Evolutionary conservation across 1,139 yeast genomes (phyloP), one percentile per base, ranked within the genome.

Genomic region (Blastobotrys arbuscula): DNA sequence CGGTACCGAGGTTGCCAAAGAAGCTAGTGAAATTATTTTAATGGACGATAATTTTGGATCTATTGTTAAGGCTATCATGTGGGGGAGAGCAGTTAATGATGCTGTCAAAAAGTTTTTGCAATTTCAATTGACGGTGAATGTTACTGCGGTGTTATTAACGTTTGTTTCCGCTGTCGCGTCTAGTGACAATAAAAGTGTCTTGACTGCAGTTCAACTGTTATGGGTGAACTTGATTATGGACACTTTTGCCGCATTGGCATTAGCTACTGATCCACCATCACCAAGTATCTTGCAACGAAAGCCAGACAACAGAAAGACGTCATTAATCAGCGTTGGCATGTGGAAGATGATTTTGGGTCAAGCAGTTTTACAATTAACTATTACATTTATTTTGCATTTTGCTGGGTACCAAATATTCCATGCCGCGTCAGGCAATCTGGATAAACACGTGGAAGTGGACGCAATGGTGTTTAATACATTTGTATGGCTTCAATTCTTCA

Each of bases 191-290:
- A 70, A 77, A 45, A 86, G 97, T 5, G 98, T 92, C 5, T 75
- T 92, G 63, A 90, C 97, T 35, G 98, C 99, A 0, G 98, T 92
- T 42, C 98, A 92, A 69, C 78, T 92, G 60, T 75, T 92, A 56
- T 92, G 99, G 99, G 97, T 92, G 45, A 92, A 92, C 67, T 75
- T 92, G 67, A 92, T 92, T 61, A 92, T 92, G 99, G 99, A 92
- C 67, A 92, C 98, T 0, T 77, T 92, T 56, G 99, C 98, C 3
- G 98, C 99, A 2, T 75, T 92, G 60, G 99, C 98, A 0, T 76
- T 92, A 57, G 99, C 99, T 3, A 92, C 99, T 6, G 99, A 92
- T 66, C 92, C 94, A 59, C 98, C 98, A 0, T 89, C 87, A 59
- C 86, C 82, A 45, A 76, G 82, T 38, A 81, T 87, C 44, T 74